These are phyloP conservation scores for Dichotomopilus funicola DNA, from an alignment of 2,329 filamentous ascomycete genomes.

Conservation along the genomic window DNA sequence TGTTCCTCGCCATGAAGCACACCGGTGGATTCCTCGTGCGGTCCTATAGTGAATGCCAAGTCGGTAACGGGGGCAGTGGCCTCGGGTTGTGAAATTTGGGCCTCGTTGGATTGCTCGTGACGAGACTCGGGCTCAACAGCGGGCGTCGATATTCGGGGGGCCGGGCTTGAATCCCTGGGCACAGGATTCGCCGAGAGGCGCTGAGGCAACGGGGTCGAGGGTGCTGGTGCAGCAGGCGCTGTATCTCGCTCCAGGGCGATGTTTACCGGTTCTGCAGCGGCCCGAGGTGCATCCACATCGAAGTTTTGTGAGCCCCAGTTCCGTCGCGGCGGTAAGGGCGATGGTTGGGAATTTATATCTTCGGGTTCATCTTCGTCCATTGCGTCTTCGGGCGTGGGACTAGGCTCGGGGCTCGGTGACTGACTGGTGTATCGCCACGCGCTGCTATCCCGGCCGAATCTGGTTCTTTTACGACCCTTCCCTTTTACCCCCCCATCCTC, in stretches of 20 bases:
- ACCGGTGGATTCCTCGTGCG: not conserved
- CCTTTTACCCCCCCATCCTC: conserved; percentile 57
- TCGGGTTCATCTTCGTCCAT: conserved; percentile 21
- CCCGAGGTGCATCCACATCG: conserved; percentile 11
- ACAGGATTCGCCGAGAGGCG: not conserved
- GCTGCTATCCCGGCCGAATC: conserved; percentile 58
- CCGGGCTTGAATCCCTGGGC: not conserved
- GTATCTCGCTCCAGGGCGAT: not conserved
- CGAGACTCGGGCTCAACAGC: no score
- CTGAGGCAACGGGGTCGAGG: not conserved
- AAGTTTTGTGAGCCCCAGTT: conserved; percentile 30
- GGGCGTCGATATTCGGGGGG: not conserved
- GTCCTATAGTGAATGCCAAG: not conserved
- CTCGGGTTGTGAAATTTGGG: not conserved
- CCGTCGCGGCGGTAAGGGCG: conserved; percentile 22
- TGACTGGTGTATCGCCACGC: conserved; percentile 70
- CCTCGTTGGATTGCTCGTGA: no score
- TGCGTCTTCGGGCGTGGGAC: conserved; percentile 12
- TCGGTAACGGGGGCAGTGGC: not conserved
- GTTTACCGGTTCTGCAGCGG: not conserved
- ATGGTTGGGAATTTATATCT: conserved; percentile 11
- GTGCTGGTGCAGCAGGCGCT: not conserved
- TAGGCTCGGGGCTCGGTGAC: conserved; percentile 62
- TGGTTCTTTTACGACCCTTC: conserved; percentile 62
- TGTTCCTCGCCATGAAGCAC: not conserved